phyloP scores from a whole-genome alignment of 2,329 filamentous ascomycete genomes.

The Botryotinia convoluta region DNA sequence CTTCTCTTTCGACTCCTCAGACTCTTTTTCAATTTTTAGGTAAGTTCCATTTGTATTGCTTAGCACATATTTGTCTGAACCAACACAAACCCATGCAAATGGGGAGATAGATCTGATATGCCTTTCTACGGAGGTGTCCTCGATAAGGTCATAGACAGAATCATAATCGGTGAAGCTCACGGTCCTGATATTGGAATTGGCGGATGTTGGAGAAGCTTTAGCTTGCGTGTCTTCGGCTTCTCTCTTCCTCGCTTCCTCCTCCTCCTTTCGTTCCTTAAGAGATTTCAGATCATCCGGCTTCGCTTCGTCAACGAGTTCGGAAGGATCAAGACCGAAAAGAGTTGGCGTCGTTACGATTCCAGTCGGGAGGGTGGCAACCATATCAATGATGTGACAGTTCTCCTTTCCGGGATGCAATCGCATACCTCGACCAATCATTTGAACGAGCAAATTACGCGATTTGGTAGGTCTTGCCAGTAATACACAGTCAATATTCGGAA shows the following conservation, averaged over 20 bases:
- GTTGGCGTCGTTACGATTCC: conserved; percentile 91
- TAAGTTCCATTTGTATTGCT: conserved; percentile 62
- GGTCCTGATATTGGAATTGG: conserved; percentile 21
- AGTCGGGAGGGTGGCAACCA: conserved; percentile 80
- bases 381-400: conserved; percentile 93
- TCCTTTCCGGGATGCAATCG: conserved; percentile 75
- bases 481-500: conserved; percentile 95
- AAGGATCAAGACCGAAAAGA: conserved; percentile 86
- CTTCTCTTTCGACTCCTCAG: conserved; percentile 22
- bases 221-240: conserved; percentile 12
- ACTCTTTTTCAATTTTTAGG: conserved; percentile 47
- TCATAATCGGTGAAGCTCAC: conserved; percentile 83
- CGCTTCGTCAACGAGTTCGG: conserved; percentile 68
- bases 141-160: conserved; percentile 85
- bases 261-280: conserved; percentile 50
- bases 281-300: conserved; percentile 60
- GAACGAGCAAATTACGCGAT: conserved; percentile 88
- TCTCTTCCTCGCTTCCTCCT: conserved; percentile 38
- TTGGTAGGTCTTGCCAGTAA: conserved; percentile 83
- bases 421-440: conserved; percentile 97
- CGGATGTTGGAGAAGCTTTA: neutral
- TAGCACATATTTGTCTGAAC: conserved; percentile 68
- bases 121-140: conserved; percentile 73
- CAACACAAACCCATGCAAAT: conserved; percentile 79
- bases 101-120: conserved; percentile 75